A percentile compares a stretch with the other conserved stretches of the same genome.
phyloP scores from a whole-genome alignment of 2,329 filamentous ascomycete genomes.

The Colletotrichum plurivorum region DNA sequence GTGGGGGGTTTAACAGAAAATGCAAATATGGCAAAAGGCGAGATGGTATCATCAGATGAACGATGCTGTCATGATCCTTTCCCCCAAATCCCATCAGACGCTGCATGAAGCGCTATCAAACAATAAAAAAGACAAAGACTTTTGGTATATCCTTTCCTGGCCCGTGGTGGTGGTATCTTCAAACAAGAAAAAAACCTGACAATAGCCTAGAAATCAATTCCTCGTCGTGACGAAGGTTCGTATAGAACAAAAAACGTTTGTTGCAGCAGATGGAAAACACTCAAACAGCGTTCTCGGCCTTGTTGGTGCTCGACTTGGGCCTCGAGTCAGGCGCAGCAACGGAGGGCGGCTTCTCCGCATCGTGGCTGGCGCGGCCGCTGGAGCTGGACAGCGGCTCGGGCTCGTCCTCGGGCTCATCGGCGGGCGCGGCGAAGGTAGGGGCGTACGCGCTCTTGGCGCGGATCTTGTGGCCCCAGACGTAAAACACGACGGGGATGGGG shows the following conservation, averaged over 20 bases:
- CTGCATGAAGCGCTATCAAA: neutral
- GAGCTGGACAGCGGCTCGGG: constrained; percentile 13
- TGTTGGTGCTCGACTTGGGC: constrained; percentile 50
- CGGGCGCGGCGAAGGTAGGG: constrained; percentile 56
- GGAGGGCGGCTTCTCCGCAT: constrained; percentile 50
- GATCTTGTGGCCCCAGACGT: constrained; percentile 71
- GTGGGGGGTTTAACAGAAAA: neutral
- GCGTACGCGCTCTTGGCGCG: constrained; percentile 69
- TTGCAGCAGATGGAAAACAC: neutral
- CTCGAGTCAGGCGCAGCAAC: constrained; percentile 53
- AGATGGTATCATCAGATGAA: constrained; percentile 26
- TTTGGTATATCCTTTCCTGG: constrained; percentile 17
- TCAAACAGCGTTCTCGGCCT: constrained; percentile 44
- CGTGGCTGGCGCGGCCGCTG: constrained; percentile 34
- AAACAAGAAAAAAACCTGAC: neutral
- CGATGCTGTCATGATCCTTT: constrained; percentile 16
- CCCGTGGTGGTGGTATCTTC: constrained; percentile 16
- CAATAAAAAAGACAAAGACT: neutral
- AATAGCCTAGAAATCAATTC: neutral
- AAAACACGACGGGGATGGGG: constrained; percentile 75
- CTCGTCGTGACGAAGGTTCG: constrained; percentile 11
- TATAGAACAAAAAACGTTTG: neutral
- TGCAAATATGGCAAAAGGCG: constrained; percentile 10
- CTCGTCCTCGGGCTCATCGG: constrained; percentile 52
- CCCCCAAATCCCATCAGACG: constrained; percentile 1